Base-by-base conservation (phyloP, 2,329 filamentous ascomycete species). In the Beauveria brongniartii region DNA sequence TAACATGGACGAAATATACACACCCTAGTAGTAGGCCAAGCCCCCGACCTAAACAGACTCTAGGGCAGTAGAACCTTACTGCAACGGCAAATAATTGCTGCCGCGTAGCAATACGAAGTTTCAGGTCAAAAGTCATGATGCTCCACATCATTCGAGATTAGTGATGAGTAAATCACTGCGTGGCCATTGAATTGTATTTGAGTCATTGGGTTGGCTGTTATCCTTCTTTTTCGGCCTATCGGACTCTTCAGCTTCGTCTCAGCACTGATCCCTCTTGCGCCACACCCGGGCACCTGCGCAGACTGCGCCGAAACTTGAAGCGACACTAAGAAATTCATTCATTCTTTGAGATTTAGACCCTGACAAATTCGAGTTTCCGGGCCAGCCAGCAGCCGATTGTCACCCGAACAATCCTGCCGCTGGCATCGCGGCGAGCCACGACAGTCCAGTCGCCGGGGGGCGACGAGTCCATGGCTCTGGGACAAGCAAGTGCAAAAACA, bases 381-480 rank as follows among this genome's bases (percentile, higher is more conserved):
- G 75, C 74, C 20, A 77, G 59, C 75, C 75, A 77, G 61, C 75
- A 78, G 10, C 75, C 75, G 52, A 77, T 68, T 1, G 64, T 74
- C 10, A 70, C 65, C 1, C 67, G 67, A 5, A 52, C 54, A 0
- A 75, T 65, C 3, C 43, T 58, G 18, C 69, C 67, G 5, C 63
- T 53, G 5, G 66, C 66, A 56, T 67, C 63, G 12, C 70, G 67
- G 26, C 64, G 64, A 34, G 78, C 72, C 3, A 72, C 69, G 1
- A 78, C 63, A 0, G 76, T 78, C 76, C 76, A 78, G 55, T 77
- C 71, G 4, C 75, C 75, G 1, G 75, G 76, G 0, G 75, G 70
- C 5, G 72, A 70, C 1, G 74, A 71, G 64, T 79, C 77, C 61
- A 78, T 64, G 12, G 73, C 73, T 51, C 77, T 67, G 5, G 73